Evolutionary conservation across 176 grass and related monocot genomes (phyloP).

Genomic region (Oryza meyeriana): DNA sequence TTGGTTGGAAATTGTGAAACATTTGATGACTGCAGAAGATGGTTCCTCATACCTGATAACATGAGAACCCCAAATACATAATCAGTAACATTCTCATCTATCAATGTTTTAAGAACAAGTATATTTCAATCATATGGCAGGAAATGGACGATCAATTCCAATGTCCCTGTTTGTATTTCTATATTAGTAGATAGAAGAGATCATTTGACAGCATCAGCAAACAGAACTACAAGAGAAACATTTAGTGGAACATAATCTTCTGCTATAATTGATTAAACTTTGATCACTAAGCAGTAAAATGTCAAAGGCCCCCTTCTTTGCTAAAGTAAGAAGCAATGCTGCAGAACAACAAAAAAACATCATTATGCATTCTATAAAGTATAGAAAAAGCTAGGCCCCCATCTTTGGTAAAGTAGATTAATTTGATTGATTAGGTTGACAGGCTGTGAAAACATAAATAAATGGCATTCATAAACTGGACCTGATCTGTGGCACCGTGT

Average conservation of each 20-base stretch:
- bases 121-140: slow-evolving; percentile 57
- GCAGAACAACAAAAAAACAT: slow-evolving; percentile 40
- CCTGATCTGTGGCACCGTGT: no score
- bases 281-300: slow-evolving; percentile 41
- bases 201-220: slow-evolving; percentile 93
- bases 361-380: slow-evolving; percentile 10
- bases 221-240: slow-evolving; percentile 54
- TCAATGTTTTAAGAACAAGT: slow-evolving; percentile 63
- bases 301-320: slow-evolving; percentile 58
- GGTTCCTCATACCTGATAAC: slow-evolving; percentile 59
- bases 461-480: no score
- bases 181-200: slow-evolving; percentile 78
- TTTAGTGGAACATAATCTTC: slow-evolving; percentile 30
- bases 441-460: no score
- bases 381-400: background rate
- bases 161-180: slow-evolving; percentile 70
- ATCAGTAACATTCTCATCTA: slow-evolving; percentile 80
- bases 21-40: slow-evolving; percentile 14
- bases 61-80: slow-evolving; percentile 91
- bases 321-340: slow-evolving; percentile 81
- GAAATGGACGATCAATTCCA: slow-evolving; percentile 88
- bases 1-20: slow-evolving; percentile 16
- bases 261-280: slow-evolving; percentile 32
- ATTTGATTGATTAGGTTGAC: no score
- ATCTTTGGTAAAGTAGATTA: no score